Conservation (phyloP, 1,284 basidiomycete genomes). For the Ceratobasidium sp. region DNA sequence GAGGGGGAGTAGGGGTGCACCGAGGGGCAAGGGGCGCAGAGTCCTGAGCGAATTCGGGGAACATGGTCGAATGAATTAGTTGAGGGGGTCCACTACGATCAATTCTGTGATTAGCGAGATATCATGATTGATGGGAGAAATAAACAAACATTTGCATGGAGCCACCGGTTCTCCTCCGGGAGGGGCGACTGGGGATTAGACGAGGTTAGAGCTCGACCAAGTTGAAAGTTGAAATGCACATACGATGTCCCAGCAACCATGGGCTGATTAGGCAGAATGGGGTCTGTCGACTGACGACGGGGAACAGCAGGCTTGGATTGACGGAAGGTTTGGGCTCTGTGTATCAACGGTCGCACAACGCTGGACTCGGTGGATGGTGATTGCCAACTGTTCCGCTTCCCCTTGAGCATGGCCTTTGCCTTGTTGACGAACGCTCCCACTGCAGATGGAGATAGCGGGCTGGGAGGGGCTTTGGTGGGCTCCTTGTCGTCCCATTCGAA, state of each 20-base stretch:
- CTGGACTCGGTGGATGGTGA: not conserved
- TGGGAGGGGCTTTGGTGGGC: not conserved
- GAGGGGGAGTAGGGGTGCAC: no score
- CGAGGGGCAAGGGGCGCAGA: no score
- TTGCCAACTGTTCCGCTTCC: slow-evolving; percentile 15
- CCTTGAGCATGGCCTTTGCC: slow-evolving; percentile 18
- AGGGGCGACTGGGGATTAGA: not conserved
- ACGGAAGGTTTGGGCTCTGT: not conserved
- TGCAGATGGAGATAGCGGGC: slow-evolving; percentile 3
- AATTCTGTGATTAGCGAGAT: not conserved
- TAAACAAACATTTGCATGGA: slow-evolving; percentile 24
- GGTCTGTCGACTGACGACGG: slow-evolving; percentile 14
- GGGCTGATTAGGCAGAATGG: not conserved
- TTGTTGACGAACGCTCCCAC: slow-evolving; percentile 27
- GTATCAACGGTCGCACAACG: not conserved
- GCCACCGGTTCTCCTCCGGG: slow-evolving; percentile 4
- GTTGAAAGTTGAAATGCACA: not conserved
- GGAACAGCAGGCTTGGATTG: not conserved
- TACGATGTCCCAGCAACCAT: not conserved
- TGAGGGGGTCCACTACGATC: not conserved
- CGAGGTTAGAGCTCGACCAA: not conserved
- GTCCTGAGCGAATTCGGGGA: no score
- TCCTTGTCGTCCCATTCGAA: not conserved
- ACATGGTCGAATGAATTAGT: not conserved
- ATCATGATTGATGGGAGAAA: not conserved